These are phyloP conservation scores for Trichosporon asahii DNA, from an alignment of 1,284 basidiomycete genomes.

Conservation along the genomic window DNA sequence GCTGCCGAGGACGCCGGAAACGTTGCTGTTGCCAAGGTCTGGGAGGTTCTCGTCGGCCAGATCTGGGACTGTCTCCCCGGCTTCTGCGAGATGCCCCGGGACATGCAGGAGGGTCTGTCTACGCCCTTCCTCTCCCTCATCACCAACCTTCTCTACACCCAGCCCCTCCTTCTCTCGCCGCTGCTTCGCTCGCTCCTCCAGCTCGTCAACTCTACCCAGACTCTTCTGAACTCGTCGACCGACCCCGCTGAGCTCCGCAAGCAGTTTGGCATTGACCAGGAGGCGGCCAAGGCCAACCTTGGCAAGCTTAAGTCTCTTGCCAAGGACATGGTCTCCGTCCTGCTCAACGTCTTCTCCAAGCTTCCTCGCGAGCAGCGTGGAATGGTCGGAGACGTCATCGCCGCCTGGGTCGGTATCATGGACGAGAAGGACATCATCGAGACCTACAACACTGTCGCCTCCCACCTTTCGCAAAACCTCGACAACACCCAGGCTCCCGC, in stretches of 20 bases:
- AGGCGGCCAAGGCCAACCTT: slow-evolving; percentile 67
- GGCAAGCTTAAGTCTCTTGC: slow-evolving; percentile 71
- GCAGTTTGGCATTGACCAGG: slow-evolving; percentile 58
- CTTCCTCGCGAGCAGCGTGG: slow-evolving; percentile 71
- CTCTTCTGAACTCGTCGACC: slow-evolving; percentile 54
- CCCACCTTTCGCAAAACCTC: slow-evolving; percentile 72
- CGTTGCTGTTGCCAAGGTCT: slow-evolving; percentile 84
- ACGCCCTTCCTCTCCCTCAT: slow-evolving; percentile 78
- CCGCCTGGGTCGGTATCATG: slow-evolving; percentile 79
- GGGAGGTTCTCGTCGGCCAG: slow-evolving; percentile 86
- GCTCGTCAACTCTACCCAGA: slow-evolving; percentile 65
- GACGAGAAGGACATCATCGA: slow-evolving; percentile 70
- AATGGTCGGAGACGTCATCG: slow-evolving; percentile 84
- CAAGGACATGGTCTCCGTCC: slow-evolving; percentile 87
- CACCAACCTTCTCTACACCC: slow-evolving; percentile 84
- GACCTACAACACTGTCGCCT: slow-evolving; percentile 75
- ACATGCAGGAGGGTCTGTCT: slow-evolving; percentile 64
- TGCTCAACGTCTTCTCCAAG: slow-evolving; percentile 95
- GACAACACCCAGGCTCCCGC: slow-evolving; percentile 42
- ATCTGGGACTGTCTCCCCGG: slow-evolving; percentile 71
- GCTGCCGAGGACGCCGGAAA: slow-evolving; percentile 68
- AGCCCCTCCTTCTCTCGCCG: slow-evolving; percentile 74
- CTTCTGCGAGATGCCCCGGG: slow-evolving; percentile 74
- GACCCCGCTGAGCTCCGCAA: slow-evolving; percentile 54
- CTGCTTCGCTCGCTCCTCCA: slow-evolving; percentile 77